Conservation (phyloP, 352 stramenopile genomes). For the Phytophthora agathidicida region DNA sequence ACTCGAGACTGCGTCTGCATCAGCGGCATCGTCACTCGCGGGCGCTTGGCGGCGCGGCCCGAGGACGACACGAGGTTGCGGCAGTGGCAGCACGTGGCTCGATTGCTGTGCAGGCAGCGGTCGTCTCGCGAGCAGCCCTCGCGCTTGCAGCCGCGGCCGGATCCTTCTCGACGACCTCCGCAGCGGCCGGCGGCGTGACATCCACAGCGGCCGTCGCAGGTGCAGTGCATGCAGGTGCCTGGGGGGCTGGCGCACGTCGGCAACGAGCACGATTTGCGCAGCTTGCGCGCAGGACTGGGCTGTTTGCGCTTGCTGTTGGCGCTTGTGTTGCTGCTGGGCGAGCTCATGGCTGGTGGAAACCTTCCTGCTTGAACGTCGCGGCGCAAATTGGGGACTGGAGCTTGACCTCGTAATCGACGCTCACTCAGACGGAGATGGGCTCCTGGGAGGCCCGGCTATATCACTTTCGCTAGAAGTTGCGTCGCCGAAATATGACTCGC, state of each 20-base stretch:
- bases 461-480: conserved; percentile 29
- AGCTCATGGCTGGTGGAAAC: neutral
- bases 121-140: conserved; percentile 66
- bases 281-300: conserved; percentile 41
- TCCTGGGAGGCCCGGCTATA: conserved; percentile 3
- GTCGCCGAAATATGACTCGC: conserved; percentile 28
- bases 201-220: conserved; percentile 77
- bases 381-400: conserved; percentile 23
- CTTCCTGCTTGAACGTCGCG: neutral
- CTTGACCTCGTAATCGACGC: conserved; percentile 17
- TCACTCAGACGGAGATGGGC: neutral
- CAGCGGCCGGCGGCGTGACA: conserved; percentile 59
- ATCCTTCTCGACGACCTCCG: conserved; percentile 66
- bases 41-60: conserved; percentile 44
- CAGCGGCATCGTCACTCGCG: conserved; percentile 17
- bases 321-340: neutral
- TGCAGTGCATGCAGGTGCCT: conserved; percentile 82
- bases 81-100: conserved; percentile 79
- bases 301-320: conserved; percentile 19
- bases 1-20: conserved; percentile 3
- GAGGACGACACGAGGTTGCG: conserved; percentile 77
- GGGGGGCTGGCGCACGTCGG: conserved; percentile 58
- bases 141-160: conserved; percentile 67
- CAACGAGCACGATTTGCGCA: conserved; percentile 75
- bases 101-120: conserved; percentile 70